Evolutionary conservation across 2,329 filamentous ascomycete genomes (phyloP).

Genomic region (Stylonectria norvegica): DNA sequence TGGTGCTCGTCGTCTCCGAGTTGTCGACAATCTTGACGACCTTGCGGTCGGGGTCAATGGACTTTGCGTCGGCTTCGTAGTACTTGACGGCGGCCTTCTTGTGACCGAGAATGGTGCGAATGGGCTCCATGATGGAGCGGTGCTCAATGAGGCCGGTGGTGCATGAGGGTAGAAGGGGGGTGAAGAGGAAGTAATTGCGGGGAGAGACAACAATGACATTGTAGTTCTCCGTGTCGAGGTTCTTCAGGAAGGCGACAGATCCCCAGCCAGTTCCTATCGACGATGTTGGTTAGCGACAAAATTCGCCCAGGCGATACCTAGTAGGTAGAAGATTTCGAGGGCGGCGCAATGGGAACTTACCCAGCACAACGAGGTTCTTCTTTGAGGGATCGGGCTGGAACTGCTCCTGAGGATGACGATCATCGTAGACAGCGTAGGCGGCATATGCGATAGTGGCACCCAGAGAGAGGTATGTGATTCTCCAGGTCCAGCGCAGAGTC

Average conservation of each 20-base stretch:
- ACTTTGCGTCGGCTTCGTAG: conserved; percentile 96
- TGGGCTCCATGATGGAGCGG: conserved; percentile 98
- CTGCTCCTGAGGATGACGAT: conserved; percentile 80
- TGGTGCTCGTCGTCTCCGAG: conserved; percentile 85
- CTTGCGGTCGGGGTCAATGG: conserved; percentile 90
- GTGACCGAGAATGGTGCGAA: conserved; percentile 91
- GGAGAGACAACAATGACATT: conserved; percentile 97
- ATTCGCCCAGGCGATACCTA: conserved; percentile 10
- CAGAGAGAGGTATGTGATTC: conserved; percentile 72
- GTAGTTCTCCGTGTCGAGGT: conserved; percentile 98
- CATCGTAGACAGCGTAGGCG: conserved; percentile 76
- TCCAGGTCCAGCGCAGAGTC: conserved; percentile 77
- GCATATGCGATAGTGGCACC: conserved; percentile 68
- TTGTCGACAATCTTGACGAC: conserved; percentile 86
- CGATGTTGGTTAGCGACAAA: conserved; percentile 22
- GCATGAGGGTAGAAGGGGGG: conserved; percentile 92
- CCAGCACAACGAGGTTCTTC: conserved; percentile 95
- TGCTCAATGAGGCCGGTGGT: conserved; percentile 97
- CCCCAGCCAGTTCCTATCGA: conserved; percentile 85
- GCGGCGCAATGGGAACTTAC: conserved; percentile 47
- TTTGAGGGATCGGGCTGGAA: conserved; percentile 75
- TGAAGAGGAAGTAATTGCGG: conserved; percentile 99
- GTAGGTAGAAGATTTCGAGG: background rate
- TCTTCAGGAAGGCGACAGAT: conserved; percentile 94
- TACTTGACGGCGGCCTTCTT: conserved; percentile 92